Conservation (phyloP, 805 yeast genomes). For the Suhomyces vadensis region DNA sequence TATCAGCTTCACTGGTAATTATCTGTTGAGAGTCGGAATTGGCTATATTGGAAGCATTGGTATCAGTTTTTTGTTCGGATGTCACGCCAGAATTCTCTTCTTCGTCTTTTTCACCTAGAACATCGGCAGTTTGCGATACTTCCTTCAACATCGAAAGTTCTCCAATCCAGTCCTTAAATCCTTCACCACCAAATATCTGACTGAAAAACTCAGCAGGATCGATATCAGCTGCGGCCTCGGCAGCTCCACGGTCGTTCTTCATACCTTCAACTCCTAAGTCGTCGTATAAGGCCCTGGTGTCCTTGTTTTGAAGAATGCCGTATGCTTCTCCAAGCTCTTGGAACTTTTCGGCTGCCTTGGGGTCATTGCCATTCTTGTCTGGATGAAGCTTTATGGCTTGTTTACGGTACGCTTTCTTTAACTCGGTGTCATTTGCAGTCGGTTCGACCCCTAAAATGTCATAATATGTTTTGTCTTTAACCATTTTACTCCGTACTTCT, state of each 20-base stretch:
- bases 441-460: constrained; percentile 70
- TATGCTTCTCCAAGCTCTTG: constrained; percentile 71
- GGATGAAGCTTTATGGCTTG: constrained; percentile 91
- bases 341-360: constrained; percentile 82
- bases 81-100: too few species aligned
- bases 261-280: constrained; percentile 63
- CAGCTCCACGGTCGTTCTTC: constrained; percentile 63
- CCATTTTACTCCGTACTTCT: too few species aligned
- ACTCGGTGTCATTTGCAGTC: constrained; percentile 74
- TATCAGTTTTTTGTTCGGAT: constrained; percentile 19
- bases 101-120: constrained; percentile 42
- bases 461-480: constrained; percentile 82
- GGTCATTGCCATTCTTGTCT: constrained; percentile 94
- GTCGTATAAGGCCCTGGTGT: constrained; percentile 72
- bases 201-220: constrained; percentile 88
- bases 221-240: constrained; percentile 64
- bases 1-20: not conserved
- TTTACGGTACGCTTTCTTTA: constrained; percentile 91
- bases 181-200: constrained; percentile 81
- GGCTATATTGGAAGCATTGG: not conserved
- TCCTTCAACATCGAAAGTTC: constrained; percentile 80
- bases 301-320: constrained; percentile 75
- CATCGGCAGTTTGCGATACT: constrained; percentile 61
- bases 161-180: constrained; percentile 81
- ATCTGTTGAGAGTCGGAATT: constrained; percentile 1